Base-by-base conservation (phyloP, 257 asterid genomes). In the Verbascum thapsus region DNA sequence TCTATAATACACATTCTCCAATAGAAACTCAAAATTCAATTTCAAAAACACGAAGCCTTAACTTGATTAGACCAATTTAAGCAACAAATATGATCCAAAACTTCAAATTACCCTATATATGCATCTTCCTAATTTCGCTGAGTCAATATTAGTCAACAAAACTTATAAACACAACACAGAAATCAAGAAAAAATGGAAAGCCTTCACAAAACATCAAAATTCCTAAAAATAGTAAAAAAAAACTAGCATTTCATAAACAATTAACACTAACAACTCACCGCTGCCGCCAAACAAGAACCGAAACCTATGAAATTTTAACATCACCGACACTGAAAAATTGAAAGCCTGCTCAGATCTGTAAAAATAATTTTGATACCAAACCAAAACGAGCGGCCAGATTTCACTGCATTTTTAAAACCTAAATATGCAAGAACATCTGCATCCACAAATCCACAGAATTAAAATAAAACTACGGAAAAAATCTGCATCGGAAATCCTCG, bases 271-370 rank as follows among this genome's bases (percentile, higher is more conserved):
- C 55, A 37, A 77, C 87, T 66, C 75, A 87, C 90, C 82, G 50
- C 69, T 17, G 68, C 59, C 51, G 61, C 49, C 56, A 55, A 43
- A 26, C 57, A 69, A 50, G 79, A 69, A 9, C 35, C 66, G 59
- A 72, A 64, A 63, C 56, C 58, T 56, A 37, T 65, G 55, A 18
- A 72, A 49, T 61, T 40, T 66, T 77, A 69, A 53, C 87, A 87
- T 79, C 81, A 64, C 83, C 81, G 83, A 78, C 80, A 60, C n/a
- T n/a, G n/a, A n/a, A n/a, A n/a, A n/a, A 55, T 52, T 30, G 62
- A 42, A 16, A 50, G 63, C 59, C 70, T 56, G 41, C 67, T 74
- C 71, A 71, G 88, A 87, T 85, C 94, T 80, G 63, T n/a, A n/a
- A 40, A 58, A 58, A 50, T 47, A 67, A 67, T 45, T 23, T 34